Evolutionary conservation across 331 rosid genomes (phyloP), one percentile per base, ranked within the genome.

Genomic region (Erythrophleum ivorense): DNA sequence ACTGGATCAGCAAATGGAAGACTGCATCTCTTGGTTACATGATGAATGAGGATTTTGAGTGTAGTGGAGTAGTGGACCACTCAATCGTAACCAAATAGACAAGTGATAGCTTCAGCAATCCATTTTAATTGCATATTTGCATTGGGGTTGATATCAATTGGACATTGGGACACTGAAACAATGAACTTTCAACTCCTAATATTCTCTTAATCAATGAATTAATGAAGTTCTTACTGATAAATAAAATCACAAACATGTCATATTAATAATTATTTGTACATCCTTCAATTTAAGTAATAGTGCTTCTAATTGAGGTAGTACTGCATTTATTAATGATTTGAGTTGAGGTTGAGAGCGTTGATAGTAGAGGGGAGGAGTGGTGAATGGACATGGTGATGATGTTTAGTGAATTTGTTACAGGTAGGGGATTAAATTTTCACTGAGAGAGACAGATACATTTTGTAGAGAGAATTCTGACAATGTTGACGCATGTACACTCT

Each of bases 401-500:
- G 77, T 63, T 46, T 62, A 60, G 67, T 33, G 29, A 43, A 65
- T 40, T 38, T 50, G 46, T 69, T 55, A 60, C 9, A 71, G 57
- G 79, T 19, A 38, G 24, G n/a, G 58, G 75, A 75, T 65, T 16
- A 13, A 81, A 76, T 52, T 80, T 80, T 84, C 79, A 63, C 57
- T 33, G 18, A 12, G 12, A 48, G n/a, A 66, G 83, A 62, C 58
- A 81, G 77, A 77, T 67, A 80, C 67, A 77, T 64, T 52, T 54
- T 43, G 81, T 57, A 65, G 74, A 69, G 55, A 48, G 73, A 78
- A 78, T 62, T 82, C 73, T 86, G 88, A 82, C 86, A 78, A 24
- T 0, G 72, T 48, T 82, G 80, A 82, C 82, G 89, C 86, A 86
- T 79, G 84, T 86, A 68, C 16, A 18, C 73, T 9, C 54, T 82